Base-by-base conservation (phyloP, 1,139 yeast species). In the Saccharomyces hybrid region DNA sequence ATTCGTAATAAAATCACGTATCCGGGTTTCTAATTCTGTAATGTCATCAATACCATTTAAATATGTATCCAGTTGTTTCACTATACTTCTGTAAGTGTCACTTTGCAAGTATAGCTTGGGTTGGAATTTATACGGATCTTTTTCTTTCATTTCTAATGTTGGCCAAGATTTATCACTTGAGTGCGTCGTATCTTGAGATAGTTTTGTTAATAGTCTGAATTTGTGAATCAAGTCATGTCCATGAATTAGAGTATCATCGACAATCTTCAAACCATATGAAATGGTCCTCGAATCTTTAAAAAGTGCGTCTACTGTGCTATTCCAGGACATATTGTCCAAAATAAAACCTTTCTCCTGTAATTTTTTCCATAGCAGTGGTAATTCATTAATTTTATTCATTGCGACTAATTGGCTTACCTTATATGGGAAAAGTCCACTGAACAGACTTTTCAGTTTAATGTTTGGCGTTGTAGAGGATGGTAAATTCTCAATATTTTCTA, bases 1-100 rank as follows among this genome's bases (percentile, higher is more conserved):
- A 21, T 56, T 49, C n/a, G 51, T 48, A n/a, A 61, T 52, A 26
- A 64, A 58, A 9, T 52, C 46, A 16, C 48, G 46, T 14, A 66
- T 29, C 42, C 26, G 46, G 9, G 19, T 29, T 28, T 50, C 52
- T 12, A 31, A 9, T 16, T 55, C 57, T 6, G 55, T 49, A 2
- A 54, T 8, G 28, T 65, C 56, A 2, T 57, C 29, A 58, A 52
- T 52, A 19, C 55, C 49, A 51, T 60, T 57, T 57, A 67, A 49
- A 55, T 66, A 63, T 6, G 52, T 58, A 55, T 68, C 71, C 56
- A 65, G 47, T 2, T 62, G 69, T 38, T 62, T 75, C 62, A 76
- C 70, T 2, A 77, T 68, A 51, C 72, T 76, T 61, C 75, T 78
- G 61, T 76, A 80, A 5, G 71, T 67, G 52, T 76, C 80, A 4